Evolutionary conservation across 2,329 filamentous ascomycete species (phyloP).

Genomic region (Davidsoniella neocaledoniae): DNA sequence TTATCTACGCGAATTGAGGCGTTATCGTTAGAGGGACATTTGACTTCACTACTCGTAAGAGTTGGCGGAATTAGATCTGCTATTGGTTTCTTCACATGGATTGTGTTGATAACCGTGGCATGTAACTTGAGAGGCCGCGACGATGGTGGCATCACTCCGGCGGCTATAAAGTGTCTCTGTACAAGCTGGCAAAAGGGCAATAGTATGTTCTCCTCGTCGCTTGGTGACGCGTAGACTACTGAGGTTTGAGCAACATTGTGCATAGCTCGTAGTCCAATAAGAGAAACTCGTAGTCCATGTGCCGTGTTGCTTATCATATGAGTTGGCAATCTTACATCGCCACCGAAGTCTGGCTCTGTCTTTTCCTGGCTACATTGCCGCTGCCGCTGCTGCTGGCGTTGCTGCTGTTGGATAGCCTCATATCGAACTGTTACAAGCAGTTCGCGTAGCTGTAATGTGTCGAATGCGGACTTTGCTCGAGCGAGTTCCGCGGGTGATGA

Average conservation of each 20-base stretch:
- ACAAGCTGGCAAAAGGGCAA: constrained; percentile 41
- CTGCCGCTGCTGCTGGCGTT: background rate
- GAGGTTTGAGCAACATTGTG: constrained; percentile 37
- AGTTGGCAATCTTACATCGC: too few relatives aligned
- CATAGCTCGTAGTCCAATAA: constrained; percentile 45
- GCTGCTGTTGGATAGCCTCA: constrained; percentile 12
- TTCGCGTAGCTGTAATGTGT: constrained; percentile 14
- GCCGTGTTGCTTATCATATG: background rate
- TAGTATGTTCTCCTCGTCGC: constrained; percentile 34
- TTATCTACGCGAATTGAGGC: background rate
- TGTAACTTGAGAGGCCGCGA: constrained; percentile 50
- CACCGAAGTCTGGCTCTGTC: background rate
- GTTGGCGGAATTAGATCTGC: too few relatives aligned
- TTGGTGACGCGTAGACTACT: constrained; percentile 48
- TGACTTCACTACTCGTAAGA: too few relatives aligned
- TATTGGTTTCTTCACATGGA: constrained; percentile 41
- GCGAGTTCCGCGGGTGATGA: background rate
- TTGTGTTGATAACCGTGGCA: constrained; percentile 72
- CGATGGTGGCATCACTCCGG: constrained; percentile 33
- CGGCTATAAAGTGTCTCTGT: constrained; percentile 34
- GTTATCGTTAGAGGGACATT: too few relatives aligned
- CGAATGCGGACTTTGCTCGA: constrained; percentile 22
- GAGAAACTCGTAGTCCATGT: constrained; percentile 25
- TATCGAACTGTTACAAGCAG: constrained; percentile 3
- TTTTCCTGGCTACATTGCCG: background rate